Base-by-base conservation (phyloP, 305 asterid species). In the Plantago coronopus region DNA sequence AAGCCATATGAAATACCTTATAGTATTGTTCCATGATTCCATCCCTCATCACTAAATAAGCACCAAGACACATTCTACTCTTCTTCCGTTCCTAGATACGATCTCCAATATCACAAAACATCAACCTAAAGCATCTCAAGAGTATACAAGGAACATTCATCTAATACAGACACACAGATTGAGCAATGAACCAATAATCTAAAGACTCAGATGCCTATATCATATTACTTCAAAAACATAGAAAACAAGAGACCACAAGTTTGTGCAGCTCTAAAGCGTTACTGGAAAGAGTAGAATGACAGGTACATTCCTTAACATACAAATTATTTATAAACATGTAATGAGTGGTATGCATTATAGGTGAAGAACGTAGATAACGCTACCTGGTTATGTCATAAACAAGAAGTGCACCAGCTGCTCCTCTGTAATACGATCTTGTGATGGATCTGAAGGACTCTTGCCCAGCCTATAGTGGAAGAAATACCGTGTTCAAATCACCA, bases 381-480 rank as follows among this genome's bases (percentile, higher is more conserved):
- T 67, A 86, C 95, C 96, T 82, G 69, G 91, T 82, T 47, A 86
- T 83, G 69, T 88, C 94, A 72, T 85, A 85, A 63, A 87, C 91
- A 68, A 87, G 76, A 69, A 87, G 94, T 11, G 96, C 96, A 27
- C 96, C 96, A 59, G 95, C 95, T 56, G 96, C 95, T 76, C 95
- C 96, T 76, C 95, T 75, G 80, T 88, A 88, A 63, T 88, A 88
- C 42, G 95, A 85, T 71, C 95, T 77, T 13, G 96, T 85, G 70
- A 85, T 83, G 46, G 96, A 85, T 66, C 94, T 81, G 83, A 87
- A 87, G 27, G 91, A 81, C 66, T 85, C 91, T 71, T 85, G 95
- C 38, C 95, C 95, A 60, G 93, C 95, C 94, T 89, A 61, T 51
- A 69, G 56, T 19, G 51, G 55, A 25, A 54, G 9, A 61, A 14